Percentiles rank a stretch among this genome's conserved stretches.
These are phyloP conservation scores for Teunomyces funiuensis DNA, from an alignment of 805 yeast species.

Conservation along the genomic window DNA sequence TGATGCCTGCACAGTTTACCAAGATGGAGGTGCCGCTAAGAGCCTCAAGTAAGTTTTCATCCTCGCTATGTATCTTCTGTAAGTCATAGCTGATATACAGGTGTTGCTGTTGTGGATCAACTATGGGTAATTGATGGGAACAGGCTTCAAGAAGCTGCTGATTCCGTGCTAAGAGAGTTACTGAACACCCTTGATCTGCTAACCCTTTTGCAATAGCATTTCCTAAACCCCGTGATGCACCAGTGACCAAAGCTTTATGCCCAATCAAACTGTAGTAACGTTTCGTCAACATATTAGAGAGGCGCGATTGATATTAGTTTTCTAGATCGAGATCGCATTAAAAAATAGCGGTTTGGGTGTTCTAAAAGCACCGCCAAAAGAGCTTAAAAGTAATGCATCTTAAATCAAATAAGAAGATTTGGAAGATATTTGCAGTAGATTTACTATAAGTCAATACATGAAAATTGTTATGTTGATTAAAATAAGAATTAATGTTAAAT, in stretches of 20 bases:
- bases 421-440: background rate
- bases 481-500: too few relatives aligned
- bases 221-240: slow-evolving; percentile 73
- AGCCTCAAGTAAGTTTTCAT: slow-evolving; percentile 8
- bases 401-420: background rate
- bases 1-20: slow-evolving; percentile 66
- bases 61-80: background rate
- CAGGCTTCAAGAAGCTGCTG: slow-evolving; percentile 31
- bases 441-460: too few relatives aligned
- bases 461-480: too few relatives aligned
- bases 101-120: slow-evolving; percentile 25
- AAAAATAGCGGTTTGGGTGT: background rate
- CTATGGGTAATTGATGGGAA: slow-evolving; percentile 14
- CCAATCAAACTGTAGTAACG: slow-evolving; percentile 8
- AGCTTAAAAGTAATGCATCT: too few relatives aligned
- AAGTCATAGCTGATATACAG: slow-evolving; percentile 35
- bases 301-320: background rate
- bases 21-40: slow-evolving; percentile 45
- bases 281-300: background rate
- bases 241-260: slow-evolving; percentile 56
- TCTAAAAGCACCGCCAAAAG: too few relatives aligned
- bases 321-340: background rate
- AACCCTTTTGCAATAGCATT: slow-evolving; percentile 50
- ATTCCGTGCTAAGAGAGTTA: slow-evolving; percentile 53
- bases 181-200: slow-evolving; percentile 50